Percentiles rank a stretch among this genome's conserved stretches.
phyloP scores from a whole-genome alignment of 176 grass and related monocot species.

The Tillandsia leiboldiana region DNA sequence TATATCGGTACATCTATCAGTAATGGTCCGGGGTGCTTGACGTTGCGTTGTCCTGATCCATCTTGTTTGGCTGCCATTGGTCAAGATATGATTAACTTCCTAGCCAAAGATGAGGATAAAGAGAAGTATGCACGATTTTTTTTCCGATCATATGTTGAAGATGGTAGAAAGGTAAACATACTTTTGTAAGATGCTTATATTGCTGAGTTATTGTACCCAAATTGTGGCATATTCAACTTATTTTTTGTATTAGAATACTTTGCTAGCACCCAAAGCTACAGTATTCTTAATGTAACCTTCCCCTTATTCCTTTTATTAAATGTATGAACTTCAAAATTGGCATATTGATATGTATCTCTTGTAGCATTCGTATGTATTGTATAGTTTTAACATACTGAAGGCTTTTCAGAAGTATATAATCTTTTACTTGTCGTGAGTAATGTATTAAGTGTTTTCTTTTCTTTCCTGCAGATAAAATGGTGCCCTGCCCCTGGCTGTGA shows the following conservation, averaged over 20 bases:
- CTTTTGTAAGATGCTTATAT: not conserved
- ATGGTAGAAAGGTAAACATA: conserved; percentile 62
- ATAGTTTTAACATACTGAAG: not conserved
- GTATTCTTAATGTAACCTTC: not conserved
- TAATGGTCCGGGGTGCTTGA: conserved; percentile 83
- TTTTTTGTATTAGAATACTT: not conserved
- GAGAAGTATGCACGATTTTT: conserved; percentile 64
- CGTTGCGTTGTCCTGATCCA: conserved; percentile 80
- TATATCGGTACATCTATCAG: conserved; percentile 63
- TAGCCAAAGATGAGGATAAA: conserved; percentile 52
- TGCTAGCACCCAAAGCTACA: not conserved
- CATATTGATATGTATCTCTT: not conserved
- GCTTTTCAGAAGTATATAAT: conserved; percentile 8
- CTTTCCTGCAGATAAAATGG: conserved; percentile 79
- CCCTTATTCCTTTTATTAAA: not conserved
- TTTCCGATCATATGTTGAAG: conserved; percentile 85
- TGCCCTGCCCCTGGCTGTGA: conserved; percentile 89
- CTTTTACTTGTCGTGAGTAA: conserved; percentile 7
- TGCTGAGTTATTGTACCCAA: not conserved
- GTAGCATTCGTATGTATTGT: not conserved
- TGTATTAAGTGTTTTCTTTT: conserved; percentile 1
- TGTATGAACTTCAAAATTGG: not conserved
- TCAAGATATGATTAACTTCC: conserved; percentile 53
- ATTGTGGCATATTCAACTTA: not conserved
- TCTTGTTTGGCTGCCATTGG: conserved; percentile 57